A percentile compares a stretch with the other conserved stretches of the same genome.
These are phyloP conservation scores for Monosporascus sp. DNA, from an alignment of 2,329 filamentous ascomycete genomes.

Conservation along the genomic window DNA sequence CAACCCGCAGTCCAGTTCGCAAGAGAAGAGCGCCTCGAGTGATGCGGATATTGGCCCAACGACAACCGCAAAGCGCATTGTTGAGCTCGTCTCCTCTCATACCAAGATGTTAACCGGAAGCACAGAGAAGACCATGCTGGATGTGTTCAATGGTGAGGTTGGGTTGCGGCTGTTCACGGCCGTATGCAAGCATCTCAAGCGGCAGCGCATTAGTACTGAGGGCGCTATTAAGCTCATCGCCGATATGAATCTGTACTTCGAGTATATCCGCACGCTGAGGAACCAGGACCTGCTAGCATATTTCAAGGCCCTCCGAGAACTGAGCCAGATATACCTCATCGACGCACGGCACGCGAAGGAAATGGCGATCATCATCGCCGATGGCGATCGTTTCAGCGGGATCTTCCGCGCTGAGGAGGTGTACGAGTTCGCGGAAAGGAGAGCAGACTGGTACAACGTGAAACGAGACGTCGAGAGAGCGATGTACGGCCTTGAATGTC, in stretches of 20 bases:
- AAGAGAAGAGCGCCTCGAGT: conserved; percentile 25
- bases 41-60: conserved; percentile 57
- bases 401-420: conserved; percentile 95
- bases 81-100: conserved; percentile 80
- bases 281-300: conserved; percentile 84
- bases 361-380: conserved; percentile 90
- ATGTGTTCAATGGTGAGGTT: conserved; percentile 98
- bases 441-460: conserved; percentile 93
- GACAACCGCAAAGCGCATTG: conserved; percentile 70
- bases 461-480: conserved; percentile 85
- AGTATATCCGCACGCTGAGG: conserved; percentile 73
- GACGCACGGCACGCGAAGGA: conserved; percentile 84
- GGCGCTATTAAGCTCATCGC: conserved; percentile 91
- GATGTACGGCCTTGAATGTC: conserved; percentile 94
- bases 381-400: conserved; percentile 81
- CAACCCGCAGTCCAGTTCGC: conserved; percentile 56
- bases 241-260: conserved; percentile 91
- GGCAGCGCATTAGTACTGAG: conserved; percentile 83
- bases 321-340: conserved; percentile 94
- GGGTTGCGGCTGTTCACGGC: conserved; percentile 86
- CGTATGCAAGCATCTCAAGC: conserved; percentile 95
- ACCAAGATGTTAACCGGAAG: conserved; percentile 90
- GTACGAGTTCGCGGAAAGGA: conserved; percentile 89
- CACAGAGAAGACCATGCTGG: conserved; percentile 95
- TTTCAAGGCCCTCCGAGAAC: conserved; percentile 84